Evolutionary conservation across 2,329 filamentous ascomycete genomes (phyloP).

Genomic region (Talaromyces amestolkiae): DNA sequence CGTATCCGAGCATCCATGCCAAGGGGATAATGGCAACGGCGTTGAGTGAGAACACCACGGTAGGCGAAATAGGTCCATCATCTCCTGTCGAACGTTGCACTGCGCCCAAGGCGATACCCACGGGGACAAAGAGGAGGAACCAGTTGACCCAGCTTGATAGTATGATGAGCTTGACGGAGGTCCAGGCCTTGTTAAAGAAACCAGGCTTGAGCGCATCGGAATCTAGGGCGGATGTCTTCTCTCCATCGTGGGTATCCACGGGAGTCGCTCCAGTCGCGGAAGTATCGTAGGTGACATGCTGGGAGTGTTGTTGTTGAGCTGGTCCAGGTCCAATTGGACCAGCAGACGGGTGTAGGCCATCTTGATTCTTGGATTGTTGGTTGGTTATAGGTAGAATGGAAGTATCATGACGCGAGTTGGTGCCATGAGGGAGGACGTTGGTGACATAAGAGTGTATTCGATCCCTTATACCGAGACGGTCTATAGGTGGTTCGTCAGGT

Average conservation of each 20-base stretch:
- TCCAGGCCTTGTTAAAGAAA: slow-evolving; percentile 52
- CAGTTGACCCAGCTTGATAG: slow-evolving; percentile 50
- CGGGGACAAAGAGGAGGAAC: slow-evolving; percentile 33
- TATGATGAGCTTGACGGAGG: slow-evolving; percentile 58
- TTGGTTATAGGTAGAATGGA: slow-evolving; percentile 21
- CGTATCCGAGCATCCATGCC: slow-evolving; percentile 65
- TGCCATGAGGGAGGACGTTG: slow-evolving; percentile 31
- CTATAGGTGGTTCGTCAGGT: slow-evolving; percentile 52
- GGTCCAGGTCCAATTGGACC: neutral
- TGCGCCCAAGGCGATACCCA: slow-evolving; percentile 32
- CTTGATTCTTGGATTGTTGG: slow-evolving; percentile 12
- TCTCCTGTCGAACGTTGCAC: slow-evolving; percentile 24
- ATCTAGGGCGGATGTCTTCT: slow-evolving; percentile 54
- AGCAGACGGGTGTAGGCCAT: slow-evolving; percentile 3
- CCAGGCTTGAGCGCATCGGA: slow-evolving; percentile 34
- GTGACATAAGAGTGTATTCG: slow-evolving; percentile 45
- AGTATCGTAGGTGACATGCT: slow-evolving; percentile 11
- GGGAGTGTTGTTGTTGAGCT: neutral
- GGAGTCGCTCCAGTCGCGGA: slow-evolving; percentile 39
- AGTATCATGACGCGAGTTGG: slow-evolving; percentile 26
- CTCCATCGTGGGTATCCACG: slow-evolving; percentile 50
- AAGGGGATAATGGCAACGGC: slow-evolving; percentile 70
- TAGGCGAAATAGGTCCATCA: slow-evolving; percentile 47
- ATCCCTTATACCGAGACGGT: slow-evolving; percentile 52
- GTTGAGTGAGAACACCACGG: slow-evolving; percentile 67